phyloP scores from a whole-genome alignment of 129 eudicot genomes.

The Artemisia tridentata region DNA sequence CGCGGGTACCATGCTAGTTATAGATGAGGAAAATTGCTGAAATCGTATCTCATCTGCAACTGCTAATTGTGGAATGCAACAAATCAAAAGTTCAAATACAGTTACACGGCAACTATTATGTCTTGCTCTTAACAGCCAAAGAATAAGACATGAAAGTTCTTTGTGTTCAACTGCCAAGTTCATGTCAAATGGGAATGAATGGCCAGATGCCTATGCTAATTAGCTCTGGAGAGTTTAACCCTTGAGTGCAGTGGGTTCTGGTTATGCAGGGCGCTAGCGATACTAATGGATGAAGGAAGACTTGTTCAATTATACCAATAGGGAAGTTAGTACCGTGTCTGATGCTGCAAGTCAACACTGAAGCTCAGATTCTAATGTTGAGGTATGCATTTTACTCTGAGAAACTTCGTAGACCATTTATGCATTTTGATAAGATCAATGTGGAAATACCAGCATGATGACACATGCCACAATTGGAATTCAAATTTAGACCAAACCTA shows the following conservation, averaged over 20 bases:
- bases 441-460: slow-evolving; percentile 13
- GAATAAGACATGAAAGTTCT: slow-evolving; percentile 25
- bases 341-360: slow-evolving; percentile 27
- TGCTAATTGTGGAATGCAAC: slow-evolving; percentile 11
- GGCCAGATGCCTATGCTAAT: slow-evolving; percentile 16
- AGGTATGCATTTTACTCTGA: slow-evolving; percentile 39
- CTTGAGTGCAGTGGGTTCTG: slow-evolving; percentile 12
- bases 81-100: slow-evolving; percentile 10
- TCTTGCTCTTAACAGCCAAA: slow-evolving; percentile 20
- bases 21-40: too few species aligned
- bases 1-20: too few species aligned
- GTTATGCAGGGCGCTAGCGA: slow-evolving; percentile 16
- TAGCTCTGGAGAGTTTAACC: not conserved
- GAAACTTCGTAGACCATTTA: not conserved
- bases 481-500: too few species aligned
- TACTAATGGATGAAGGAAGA: slow-evolving; percentile 40
- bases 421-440: not conserved
- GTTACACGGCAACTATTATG: slow-evolving; percentile 4
- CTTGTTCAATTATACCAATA: slow-evolving; percentile 31
- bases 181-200: slow-evolving; percentile 22
- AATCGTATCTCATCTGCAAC: slow-evolving; percentile 7
- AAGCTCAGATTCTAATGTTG: slow-evolving; percentile 38
- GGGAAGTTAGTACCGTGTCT: slow-evolving; percentile 23
- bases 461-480: too few species aligned
- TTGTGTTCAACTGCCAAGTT: slow-evolving; percentile 25